Percentiles rank a stretch among this genome's conserved stretches.
These are phyloP conservation scores for Angophora floribunda DNA, from an alignment of 345 rosid species.

Conservation along the genomic window DNA sequence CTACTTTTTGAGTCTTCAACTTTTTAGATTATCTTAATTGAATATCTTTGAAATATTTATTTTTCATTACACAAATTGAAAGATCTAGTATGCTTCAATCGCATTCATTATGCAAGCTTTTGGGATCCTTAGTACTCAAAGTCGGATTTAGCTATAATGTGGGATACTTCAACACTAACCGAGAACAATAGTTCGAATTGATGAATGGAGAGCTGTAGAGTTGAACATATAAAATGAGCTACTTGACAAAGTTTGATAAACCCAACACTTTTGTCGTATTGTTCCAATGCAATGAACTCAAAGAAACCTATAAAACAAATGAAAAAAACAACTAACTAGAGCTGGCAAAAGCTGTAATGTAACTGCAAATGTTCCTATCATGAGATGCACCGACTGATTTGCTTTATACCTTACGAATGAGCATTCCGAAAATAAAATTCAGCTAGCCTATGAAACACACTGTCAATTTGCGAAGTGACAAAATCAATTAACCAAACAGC, in stretches of 20 bases:
- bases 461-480: too few relatives aligned
- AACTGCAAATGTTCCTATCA: neutral
- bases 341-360: neutral
- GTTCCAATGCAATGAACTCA: neutral
- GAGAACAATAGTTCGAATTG: neutral
- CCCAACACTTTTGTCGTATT: neutral
- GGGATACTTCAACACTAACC: neutral
- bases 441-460: too few relatives aligned
- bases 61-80: neutral
- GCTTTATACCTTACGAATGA: neutral
- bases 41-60: neutral
- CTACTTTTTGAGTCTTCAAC: neutral
- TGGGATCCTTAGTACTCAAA: neutral
- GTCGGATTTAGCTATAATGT: neutral
- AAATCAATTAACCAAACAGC: neutral
- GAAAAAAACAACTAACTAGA: neutral
- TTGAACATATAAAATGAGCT: neutral
- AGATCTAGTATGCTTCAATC: neutral
- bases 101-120: neutral
- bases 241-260: neutral
- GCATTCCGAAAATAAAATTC: neutral
- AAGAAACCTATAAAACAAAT: neutral
- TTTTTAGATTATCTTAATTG: neutral
- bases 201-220: neutral
- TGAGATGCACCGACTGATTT: neutral